Base-by-base conservation (phyloP, 140 eudicot genomes). In the Senecio squalidus region DNA sequence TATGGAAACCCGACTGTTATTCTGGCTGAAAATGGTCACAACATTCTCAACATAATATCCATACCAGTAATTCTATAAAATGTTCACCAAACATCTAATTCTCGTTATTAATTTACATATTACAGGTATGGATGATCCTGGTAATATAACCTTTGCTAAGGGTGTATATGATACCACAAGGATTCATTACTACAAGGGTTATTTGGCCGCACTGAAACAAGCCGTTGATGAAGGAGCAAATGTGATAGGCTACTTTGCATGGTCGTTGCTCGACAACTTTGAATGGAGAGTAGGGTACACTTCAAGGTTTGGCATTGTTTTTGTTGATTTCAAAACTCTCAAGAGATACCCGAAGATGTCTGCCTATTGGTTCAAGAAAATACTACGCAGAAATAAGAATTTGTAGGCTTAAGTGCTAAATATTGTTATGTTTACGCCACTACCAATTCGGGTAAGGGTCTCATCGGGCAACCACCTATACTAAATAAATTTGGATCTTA, bases 201-300 rank as follows among this genome's bases (percentile, higher is more conserved):
- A 90, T 69, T 33, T 90, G 73, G 59, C 26, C 15, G 74, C 78
- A 68, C 78, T 90, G 26, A 82, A 80, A 80, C 89, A 78, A 67
- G 60, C 87, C 0, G 72, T 82, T 0, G 88, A 90, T 22, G 95
- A 82, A 20, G 97, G 97, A 29, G 95, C 89, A 18, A 89, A 90
- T 43, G 83, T 90, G 48, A 72, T 70, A 4, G 97, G 97, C 61
- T 90, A 85, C 75, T 85, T 90, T 77, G 95, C 95, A 0, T 90
- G 97, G 97, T 85, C 97, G 5, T 76, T 85, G 31, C 82, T 89
- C 0, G 97, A 89, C 65, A 89, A 89, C 67, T 89, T 89, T 17
- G 97, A 90, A 46, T 90, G 97, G 97, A 73, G 95, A 78, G 57
- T 80, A 47, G 97, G 95, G 16, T 90, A 90, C 52, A 85, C 95